phyloP scores from a whole-genome alignment of 2,329 filamentous ascomycete species.

The Paecilomyces sp. region DNA sequence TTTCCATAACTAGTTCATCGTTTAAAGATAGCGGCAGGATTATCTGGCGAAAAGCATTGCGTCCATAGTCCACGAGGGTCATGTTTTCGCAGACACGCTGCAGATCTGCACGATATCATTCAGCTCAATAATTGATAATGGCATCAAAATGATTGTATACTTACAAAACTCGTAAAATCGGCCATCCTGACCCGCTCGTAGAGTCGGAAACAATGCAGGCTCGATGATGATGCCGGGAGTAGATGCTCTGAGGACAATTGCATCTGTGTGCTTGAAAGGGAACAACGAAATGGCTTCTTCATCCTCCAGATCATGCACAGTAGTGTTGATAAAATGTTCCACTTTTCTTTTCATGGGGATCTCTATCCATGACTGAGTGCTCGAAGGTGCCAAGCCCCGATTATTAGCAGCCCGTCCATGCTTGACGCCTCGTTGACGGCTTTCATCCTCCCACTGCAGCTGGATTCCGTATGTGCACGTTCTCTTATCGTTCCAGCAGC shows the following conservation, averaged over 20 bases:
- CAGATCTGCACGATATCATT: neutral
- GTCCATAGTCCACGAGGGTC: conserved; percentile 5
- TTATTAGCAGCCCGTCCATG: conserved; percentile 6
- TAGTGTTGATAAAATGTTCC: conserved; percentile 7
- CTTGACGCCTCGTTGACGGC: conserved; percentile 8
- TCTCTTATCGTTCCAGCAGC: conserved; percentile 5
- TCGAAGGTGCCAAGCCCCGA: neutral
- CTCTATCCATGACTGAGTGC: neutral
- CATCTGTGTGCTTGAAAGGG: neutral
- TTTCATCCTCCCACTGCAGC: conserved; percentile 8
- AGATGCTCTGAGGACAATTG: neutral
- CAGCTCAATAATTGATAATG: neutral
- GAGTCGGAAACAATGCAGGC: neutral
- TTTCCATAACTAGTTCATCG: conserved; percentile 8
- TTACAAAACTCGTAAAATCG: conserved; percentile 4
- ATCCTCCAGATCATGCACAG: conserved; percentile 4
- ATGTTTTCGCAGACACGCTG: conserved; percentile 7
- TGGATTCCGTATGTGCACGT: conserved; percentile 5
- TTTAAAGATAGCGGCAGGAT: conserved; percentile 6
- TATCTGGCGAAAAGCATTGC: conserved; percentile 7
- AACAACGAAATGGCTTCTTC: neutral
- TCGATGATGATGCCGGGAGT: conserved; percentile 1
- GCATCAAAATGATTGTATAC: neutral
- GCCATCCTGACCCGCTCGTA: neutral
- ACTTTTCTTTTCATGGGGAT: neutral